These are phyloP conservation scores for Selenicereus undatus DNA, from an alignment of 148 eudicot genomes.

Conservation along the genomic window DNA sequence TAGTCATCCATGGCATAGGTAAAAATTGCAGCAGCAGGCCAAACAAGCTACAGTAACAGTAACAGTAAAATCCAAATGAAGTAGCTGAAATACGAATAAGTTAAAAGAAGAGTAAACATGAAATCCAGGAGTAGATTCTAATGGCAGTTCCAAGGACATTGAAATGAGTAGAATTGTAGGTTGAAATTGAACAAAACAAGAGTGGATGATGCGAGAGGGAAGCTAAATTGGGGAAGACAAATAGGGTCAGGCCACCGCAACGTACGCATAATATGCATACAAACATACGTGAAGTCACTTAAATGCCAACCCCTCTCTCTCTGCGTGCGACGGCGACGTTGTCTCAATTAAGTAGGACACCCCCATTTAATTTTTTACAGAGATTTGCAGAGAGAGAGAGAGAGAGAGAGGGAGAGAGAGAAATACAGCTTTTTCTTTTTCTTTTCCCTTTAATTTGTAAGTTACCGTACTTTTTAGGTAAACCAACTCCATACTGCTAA, in stretches of 20 bases:
- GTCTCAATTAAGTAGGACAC: conserved; percentile 15
- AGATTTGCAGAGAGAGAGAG: background rate
- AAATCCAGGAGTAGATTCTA: too few relatives aligned
- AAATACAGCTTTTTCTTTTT: background rate
- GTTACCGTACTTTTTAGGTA: background rate
- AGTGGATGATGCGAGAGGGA: too few relatives aligned
- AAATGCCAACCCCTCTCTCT: conserved; percentile 13
- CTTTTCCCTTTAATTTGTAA: background rate
- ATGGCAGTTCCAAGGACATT: background rate
- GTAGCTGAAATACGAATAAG: too few relatives aligned
- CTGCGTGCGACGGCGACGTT: conserved; percentile 31
- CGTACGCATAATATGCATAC: background rate
- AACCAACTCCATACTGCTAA: background rate
- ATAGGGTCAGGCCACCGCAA: background rate
- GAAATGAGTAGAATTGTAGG: background rate
- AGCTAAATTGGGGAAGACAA: background rate
- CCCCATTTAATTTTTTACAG: background rate
- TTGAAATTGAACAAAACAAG: background rate
- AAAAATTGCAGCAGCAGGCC: too few relatives aligned
- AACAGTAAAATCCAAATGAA: too few relatives aligned
- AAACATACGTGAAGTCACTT: background rate
- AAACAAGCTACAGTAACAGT: too few relatives aligned
- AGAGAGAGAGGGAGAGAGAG: background rate
- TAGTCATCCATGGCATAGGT: too few relatives aligned
- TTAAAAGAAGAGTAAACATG: too few relatives aligned